Base-by-base conservation (phyloP, 2,329 filamentous ascomycete genomes). In the Penicillium palitans region DNA sequence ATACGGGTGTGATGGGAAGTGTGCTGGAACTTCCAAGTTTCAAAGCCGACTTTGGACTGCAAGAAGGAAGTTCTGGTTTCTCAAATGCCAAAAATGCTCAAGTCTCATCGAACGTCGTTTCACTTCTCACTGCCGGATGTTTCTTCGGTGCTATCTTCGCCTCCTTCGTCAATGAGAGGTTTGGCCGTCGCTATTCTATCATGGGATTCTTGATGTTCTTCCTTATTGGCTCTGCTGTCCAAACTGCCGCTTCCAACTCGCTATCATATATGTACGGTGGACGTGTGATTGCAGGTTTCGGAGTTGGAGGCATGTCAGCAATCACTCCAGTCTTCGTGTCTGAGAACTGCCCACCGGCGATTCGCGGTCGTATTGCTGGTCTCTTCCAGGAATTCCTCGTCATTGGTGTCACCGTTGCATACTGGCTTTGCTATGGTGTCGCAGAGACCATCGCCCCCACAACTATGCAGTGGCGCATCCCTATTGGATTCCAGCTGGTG, bases 401-500 rank as follows among this genome's bases (percentile, higher is more conserved):
- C 27, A 61, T 61, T 8, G 74, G 72, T 19, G 71, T 71, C n/a
- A 75, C 78, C 64, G 52, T 74, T 12, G 68, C 71, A 4, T 75
- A 73, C 60, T 84, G 80, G 81, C 73, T 81, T 72, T 83, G 81
- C 69, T 84, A 81, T 54, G 81, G 79, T 17, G 76, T 77, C 33
- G 70, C 76, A 6, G 47, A 59, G n/a, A 64, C 61, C 2, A 61
- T 68, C 24, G 47, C 63, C 55, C 65, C 71, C 27, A 77, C 80
- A 24, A 76, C 79, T 12, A 77, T 80, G 3, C 78, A 81, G 31
- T 89, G 82, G 70, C 88, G 91, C 64, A 91, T 95, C 60, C 89
- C 90, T 48, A 93, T 96, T 67, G 85, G 78, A 49, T 80, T 96
- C 52, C 91, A 96, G 78, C 90, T 93, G 76, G 76, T 85, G 57